Evolutionary conservation across 805 yeast genomes (phyloP), one percentile per base, ranked within the genome.

Genomic region (Cyberlindnera maritima): DNA sequence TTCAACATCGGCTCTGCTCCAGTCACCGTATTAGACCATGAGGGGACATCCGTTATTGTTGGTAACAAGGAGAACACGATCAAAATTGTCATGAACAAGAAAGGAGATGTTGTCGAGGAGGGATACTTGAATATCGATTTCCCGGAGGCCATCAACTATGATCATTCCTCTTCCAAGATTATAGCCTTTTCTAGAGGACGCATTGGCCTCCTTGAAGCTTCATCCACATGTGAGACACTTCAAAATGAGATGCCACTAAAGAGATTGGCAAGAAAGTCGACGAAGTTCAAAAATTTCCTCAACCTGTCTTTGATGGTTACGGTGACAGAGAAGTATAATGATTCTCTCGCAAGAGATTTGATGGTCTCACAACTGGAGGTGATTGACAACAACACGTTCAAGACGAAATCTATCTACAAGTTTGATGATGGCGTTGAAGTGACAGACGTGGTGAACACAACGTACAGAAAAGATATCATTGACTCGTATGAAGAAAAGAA

Each of bases 311-410:
- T 61, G 1, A 52, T 58, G 33, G 52, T 58, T 4, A 56, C 62
- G 0, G 46, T 44, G 2, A 43, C 49, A 11, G 55, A 53, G 34
- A 25, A 36, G 18, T 43, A 14, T 36, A 51, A 53, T 28, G 21
- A 39, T 8, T 18, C 25, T 5, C 9, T 31, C 8, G 48, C 43
- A 3, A 36, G 46, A 4, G 46, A 46, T 14, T 17, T 53, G 19
- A 36, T 54, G 8, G 43, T 47, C 18, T 57, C 60, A 1, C 52
- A 49, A 17, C 31, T 61, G 33, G 59, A 58, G 23, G 58, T 58
- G 6, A 53, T 61, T 28, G 61, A 59, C 29, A 61, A 61, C 38
- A 61, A 59, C 36, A 55, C 61, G 0, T 60, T 58, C 42, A 39
- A 49, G 26, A 46, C 50, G 1, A 50, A 44, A 35, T 58, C 62